Evolutionary conservation across 1,284 basidiomycete genomes (phyloP).

Genomic region (Ganoderma multipileum): DNA sequence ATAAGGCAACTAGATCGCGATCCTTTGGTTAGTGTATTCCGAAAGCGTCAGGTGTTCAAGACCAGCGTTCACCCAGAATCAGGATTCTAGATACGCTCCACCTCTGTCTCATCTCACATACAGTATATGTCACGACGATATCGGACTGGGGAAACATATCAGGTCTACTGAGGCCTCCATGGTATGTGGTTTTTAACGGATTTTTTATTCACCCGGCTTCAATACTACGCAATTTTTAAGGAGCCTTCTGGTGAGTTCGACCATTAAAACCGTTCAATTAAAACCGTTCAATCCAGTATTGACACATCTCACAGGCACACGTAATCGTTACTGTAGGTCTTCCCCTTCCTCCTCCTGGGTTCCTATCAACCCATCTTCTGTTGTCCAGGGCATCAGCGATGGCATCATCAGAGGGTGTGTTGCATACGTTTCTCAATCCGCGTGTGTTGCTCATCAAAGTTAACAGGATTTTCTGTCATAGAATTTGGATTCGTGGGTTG

Average conservation of each 20-base stretch:
- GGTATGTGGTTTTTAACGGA: neutral
- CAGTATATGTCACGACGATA: conserved; percentile 20
- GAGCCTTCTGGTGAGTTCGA: conserved; percentile 15
- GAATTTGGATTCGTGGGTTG: conserved; percentile 22
- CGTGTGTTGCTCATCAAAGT: neutral
- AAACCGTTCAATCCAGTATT: neutral
- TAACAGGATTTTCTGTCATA: conserved; percentile 21
- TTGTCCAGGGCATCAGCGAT: conserved; percentile 13
- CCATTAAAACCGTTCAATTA: too few relatives aligned
- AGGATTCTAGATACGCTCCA: conserved; percentile 26
- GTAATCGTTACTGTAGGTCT: conserved; percentile 15
- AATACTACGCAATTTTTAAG: neutral
- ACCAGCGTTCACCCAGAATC: neutral
- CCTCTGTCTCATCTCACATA: conserved; percentile 19
- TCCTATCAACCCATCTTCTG: too few relatives aligned
- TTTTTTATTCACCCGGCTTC: neutral
- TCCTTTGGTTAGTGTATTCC: neutral
- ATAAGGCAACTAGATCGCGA: neutral
- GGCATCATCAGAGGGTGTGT: conserved; percentile 16
- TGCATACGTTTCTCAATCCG: neutral
- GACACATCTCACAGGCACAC: conserved; percentile 9
- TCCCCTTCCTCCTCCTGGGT: neutral
- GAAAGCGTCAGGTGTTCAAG: neutral
- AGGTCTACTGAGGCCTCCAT: conserved; percentile 12
- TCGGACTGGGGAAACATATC: conserved; percentile 10